phyloP scores from a whole-genome alignment of 768 basidiomycete genomes.

The Collybiopsis confluens region DNA sequence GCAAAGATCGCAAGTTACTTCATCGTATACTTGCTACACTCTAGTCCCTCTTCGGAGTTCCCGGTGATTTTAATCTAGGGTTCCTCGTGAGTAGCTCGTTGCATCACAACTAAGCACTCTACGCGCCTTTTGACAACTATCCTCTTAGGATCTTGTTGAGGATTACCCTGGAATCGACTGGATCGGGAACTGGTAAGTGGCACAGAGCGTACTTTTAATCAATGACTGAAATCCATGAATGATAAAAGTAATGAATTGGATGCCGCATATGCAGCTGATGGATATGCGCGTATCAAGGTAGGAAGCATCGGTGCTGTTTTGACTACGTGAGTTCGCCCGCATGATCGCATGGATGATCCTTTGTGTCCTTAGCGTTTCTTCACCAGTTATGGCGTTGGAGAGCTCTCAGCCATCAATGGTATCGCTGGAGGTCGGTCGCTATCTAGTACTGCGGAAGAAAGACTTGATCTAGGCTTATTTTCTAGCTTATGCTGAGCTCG shows the following conservation, averaged over 20 bases:
- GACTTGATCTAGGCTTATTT: too few relatives aligned
- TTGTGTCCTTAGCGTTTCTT: too few relatives aligned
- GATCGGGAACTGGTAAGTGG: conserved; percentile 78
- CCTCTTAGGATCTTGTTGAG: conserved; percentile 69
- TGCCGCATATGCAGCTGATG: conserved; percentile 88
- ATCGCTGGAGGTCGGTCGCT: conserved; percentile 62
- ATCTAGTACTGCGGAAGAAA: too few relatives aligned
- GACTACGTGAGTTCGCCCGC: conserved; percentile 57
- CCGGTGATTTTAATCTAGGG: conserved; percentile 81
- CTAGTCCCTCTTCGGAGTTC: conserved; percentile 78
- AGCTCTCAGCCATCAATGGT: conserved; percentile 82
- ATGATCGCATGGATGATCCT: too few relatives aligned
- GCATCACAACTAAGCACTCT: neutral
- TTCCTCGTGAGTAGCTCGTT: conserved; percentile 39
- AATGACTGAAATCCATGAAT: too few relatives aligned
- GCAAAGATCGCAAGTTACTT: neutral
- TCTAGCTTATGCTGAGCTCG: conserved; percentile 77
- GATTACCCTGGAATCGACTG: conserved; percentile 74
- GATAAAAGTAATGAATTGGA: conserved; percentile 81
- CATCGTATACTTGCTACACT: neutral
- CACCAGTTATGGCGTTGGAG: conserved; percentile 87
- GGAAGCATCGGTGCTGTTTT: conserved; percentile 64
- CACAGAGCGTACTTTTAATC: neutral
- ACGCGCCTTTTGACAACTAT: neutral
- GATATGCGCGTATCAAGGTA: conserved; percentile 85